Conservation (phyloP, 1,284 basidiomycete species). For the Boletus hoseneyae region DNA sequence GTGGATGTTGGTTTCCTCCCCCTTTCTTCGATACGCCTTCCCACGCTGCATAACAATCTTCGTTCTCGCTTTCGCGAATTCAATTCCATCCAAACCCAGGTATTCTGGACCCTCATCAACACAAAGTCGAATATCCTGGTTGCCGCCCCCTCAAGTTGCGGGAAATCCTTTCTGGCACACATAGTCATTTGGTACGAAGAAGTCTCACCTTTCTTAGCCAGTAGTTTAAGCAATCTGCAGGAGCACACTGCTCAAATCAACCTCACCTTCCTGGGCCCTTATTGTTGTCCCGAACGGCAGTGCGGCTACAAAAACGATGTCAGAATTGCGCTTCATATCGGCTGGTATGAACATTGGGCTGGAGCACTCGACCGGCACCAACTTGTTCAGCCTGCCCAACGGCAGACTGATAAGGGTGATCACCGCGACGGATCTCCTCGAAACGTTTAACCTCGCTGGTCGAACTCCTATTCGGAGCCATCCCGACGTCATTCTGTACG, state of each 20-base stretch:
- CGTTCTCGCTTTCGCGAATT: slow-evolving; percentile 52
- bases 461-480: slow-evolving; percentile 36
- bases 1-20: slow-evolving; percentile 83
- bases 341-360: slow-evolving; percentile 42
- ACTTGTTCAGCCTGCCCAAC: slow-evolving; percentile 33
- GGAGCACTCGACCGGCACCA: slow-evolving; percentile 37
- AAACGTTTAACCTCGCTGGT: slow-evolving; percentile 26
- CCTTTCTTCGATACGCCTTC: slow-evolving; percentile 50
- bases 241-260: slow-evolving; percentile 42
- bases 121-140: slow-evolving; percentile 74
- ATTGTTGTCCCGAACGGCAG: slow-evolving; percentile 53
- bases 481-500: slow-evolving; percentile 73
- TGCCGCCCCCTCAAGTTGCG: slow-evolving; percentile 78
- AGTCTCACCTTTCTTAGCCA: not conserved
- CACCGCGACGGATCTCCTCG: slow-evolving; percentile 49
- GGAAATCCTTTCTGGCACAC: slow-evolving; percentile 78
- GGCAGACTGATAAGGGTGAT: slow-evolving; percentile 52
- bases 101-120: slow-evolving; percentile 80
- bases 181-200: slow-evolving; percentile 64
- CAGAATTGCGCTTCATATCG: slow-evolving; percentile 46
- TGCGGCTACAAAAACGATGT: slow-evolving; percentile 45
- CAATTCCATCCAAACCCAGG: slow-evolving; percentile 89
- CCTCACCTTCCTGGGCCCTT: slow-evolving; percentile 48
- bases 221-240: slow-evolving; percentile 35
- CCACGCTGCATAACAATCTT: slow-evolving; percentile 46